Evolutionary conservation across 2,329 filamentous ascomycete genomes (phyloP), one percentile per base, ranked within the genome.

Genomic region (Xylaria sp.): DNA sequence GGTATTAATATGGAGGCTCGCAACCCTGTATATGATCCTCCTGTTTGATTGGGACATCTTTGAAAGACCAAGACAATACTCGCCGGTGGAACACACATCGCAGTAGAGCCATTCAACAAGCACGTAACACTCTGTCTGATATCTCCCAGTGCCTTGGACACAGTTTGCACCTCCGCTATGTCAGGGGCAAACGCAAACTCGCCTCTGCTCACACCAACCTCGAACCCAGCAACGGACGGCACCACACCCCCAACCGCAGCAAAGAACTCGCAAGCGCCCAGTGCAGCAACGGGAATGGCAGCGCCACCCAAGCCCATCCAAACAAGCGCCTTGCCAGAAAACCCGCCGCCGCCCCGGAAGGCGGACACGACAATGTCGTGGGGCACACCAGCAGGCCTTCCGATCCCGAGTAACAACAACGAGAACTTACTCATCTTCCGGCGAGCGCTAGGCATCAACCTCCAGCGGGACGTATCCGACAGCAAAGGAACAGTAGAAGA

Each of bases 371-470:
- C 75, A 60, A 69, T 78, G 23, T 76, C 79, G 0, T 83, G 82
- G 82, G 79, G 80, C 41, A 54, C 73, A 1, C 81, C 82, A 0
- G 79, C 78, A 0, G 82, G 82, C 0, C 78, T 83, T 8, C 69
- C 73, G 23, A 75, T 80, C 15, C 80, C 80, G 37, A 70, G 63
- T 2, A 60, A 74, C 46, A 79, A 81, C 71, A 81, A 82, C 70
- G 81, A 83, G 66, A 80, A 80, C 71, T 76, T 85, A 1, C 50
- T 79, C 23, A 80, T 84, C 51, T 85, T 84, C 75, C 79, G 83
- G 28, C 78, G 78, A 4, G 83, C 84, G 0, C 71, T 85, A 0
- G 83, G 84, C 2, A 85, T 85, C 74, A 82, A 82, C 73, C 74
- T 69, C 52, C 66, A 77, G 51, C 70, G 72, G 8, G 66, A 75